Conservation (phyloP, 2,329 filamentous ascomycete species). For the Fusarium protoensiforme region DNA sequence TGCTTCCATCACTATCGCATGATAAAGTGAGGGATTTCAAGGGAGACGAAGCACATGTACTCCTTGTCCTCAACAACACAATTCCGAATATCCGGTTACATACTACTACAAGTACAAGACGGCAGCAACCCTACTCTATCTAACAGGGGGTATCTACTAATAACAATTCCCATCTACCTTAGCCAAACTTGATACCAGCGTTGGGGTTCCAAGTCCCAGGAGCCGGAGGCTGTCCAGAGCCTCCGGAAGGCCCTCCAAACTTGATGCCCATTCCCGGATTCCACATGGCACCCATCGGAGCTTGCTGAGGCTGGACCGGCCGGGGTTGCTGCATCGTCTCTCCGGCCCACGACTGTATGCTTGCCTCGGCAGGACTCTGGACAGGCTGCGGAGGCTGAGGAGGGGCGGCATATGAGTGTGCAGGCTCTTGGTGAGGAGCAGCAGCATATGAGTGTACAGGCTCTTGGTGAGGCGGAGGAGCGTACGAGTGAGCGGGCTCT, state of each 20-base stretch:
- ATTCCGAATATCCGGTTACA: not conserved
- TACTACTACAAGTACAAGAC: constrained; percentile 3
- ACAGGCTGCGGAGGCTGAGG: constrained; percentile 36
- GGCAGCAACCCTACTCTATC: not conserved
- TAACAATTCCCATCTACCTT: constrained; percentile 7
- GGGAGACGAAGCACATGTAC: not conserved
- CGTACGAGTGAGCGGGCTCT: constrained; percentile 16
- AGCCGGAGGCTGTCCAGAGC: constrained; percentile 40
- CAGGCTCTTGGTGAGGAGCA: constrained; percentile 14
- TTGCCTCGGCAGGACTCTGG: constrained; percentile 55
- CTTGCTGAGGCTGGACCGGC: constrained; percentile 57
- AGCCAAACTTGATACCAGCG: constrained; percentile 68
- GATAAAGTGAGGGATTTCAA: not conserved
- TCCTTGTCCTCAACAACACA: not conserved
- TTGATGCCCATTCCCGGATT: constrained; percentile 83
- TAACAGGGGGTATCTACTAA: constrained; percentile 6
- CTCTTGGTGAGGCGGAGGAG: not conserved
- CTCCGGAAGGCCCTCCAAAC: constrained; percentile 66
- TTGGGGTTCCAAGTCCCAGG: constrained; percentile 68
- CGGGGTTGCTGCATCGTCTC: constrained; percentile 67
- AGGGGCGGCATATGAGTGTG: constrained; percentile 12
- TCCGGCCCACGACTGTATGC: constrained; percentile 69
- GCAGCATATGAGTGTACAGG: not conserved
- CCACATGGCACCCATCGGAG: constrained; percentile 64
- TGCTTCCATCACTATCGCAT: not conserved